phyloP scores from a whole-genome alignment of 805 yeast genomes.

The Wickerhamomyces alni region DNA sequence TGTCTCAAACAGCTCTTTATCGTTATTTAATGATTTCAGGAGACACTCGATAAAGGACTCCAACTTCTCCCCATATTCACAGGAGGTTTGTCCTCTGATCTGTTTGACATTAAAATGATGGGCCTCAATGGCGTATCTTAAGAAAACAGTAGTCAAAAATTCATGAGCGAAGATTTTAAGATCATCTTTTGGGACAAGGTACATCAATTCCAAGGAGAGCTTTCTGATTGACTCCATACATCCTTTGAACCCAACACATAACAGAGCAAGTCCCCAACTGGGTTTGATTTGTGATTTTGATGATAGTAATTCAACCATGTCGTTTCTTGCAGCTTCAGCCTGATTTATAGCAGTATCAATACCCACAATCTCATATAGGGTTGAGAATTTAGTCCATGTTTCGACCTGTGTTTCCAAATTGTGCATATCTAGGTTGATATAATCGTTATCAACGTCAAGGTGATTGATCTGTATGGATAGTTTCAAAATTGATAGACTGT shows the following conservation, averaged over 20 bases:
- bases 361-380: slow-evolving; percentile 74
- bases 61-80: slow-evolving; percentile 55
- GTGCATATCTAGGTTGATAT: slow-evolving; percentile 5
- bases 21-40: slow-evolving; percentile 26
- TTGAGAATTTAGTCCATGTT: slow-evolving; percentile 68
- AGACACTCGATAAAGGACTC: slow-evolving; percentile 35
- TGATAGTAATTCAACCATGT: slow-evolving; percentile 48
- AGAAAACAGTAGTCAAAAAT: slow-evolving; percentile 36
- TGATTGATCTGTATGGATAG: slow-evolving; percentile 45
- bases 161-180: slow-evolving; percentile 40
- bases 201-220: slow-evolving; percentile 49
- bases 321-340: slow-evolving; percentile 67
- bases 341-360: slow-evolving; percentile 85
- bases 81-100: slow-evolving; percentile 28
- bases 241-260: slow-evolving; percentile 71
- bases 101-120: slow-evolving; percentile 46
- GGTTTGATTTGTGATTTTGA: slow-evolving; percentile 49
- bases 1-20: slow-evolving; percentile 23
- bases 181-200: slow-evolving; percentile 42
- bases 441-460: slow-evolving; percentile 27
- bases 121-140: slow-evolving; percentile 61
- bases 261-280: slow-evolving; percentile 67
- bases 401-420: slow-evolving; percentile 27
- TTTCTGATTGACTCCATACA: slow-evolving; percentile 73
- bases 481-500: slow-evolving; percentile 59